Conservation (phyloP, 1,139 yeast species). For the Yamadazyma dendronema region DNA sequence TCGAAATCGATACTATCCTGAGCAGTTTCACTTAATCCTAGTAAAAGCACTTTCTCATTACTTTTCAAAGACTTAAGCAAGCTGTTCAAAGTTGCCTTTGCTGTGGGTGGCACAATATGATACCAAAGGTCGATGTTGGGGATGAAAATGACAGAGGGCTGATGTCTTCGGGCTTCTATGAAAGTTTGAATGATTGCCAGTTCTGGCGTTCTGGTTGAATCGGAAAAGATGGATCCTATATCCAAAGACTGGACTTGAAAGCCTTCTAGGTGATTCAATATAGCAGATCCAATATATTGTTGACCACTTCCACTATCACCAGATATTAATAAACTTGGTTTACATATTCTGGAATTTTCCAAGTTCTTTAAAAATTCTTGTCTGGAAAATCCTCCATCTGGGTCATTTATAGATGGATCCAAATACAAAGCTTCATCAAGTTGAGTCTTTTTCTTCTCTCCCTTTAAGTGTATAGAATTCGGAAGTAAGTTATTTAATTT, state of each 20-base stretch:
- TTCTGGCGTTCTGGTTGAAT: conserved; percentile 80
- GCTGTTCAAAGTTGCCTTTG: conserved; percentile 69
- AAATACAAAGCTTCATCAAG: conserved; percentile 71
- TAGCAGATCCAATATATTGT: conserved; percentile 79
- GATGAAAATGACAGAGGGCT: conserved; percentile 81
- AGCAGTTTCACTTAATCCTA: conserved; percentile 68
- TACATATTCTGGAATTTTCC: conserved; percentile 67
- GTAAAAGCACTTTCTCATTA: conserved; percentile 70
- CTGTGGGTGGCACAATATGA: conserved; percentile 63
- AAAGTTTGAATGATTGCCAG: conserved; percentile 82
- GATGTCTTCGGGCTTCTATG: conserved; percentile 85
- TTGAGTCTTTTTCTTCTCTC: conserved; percentile 49
- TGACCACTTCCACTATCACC: conserved; percentile 89
- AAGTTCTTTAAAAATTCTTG: conserved; percentile 61
- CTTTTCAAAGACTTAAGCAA: conserved; percentile 68
- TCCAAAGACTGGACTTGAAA: conserved; percentile 87
- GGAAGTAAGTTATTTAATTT: conserved; percentile 66
- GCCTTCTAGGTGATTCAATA: conserved; percentile 82
- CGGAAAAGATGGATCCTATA: conserved; percentile 74
- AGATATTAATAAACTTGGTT: conserved; percentile 74
- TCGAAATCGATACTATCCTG: conserved; percentile 33
- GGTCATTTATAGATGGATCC: conserved; percentile 54
- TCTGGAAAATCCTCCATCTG: conserved; percentile 66
- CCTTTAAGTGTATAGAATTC: conserved; percentile 31
- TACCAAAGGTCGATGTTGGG: conserved; percentile 85